Percentiles rank a stretch among this genome's conserved stretches.
Evolutionary conservation across 2,329 filamentous ascomycete species (phyloP).

Genomic region (Aphanocladium album): DNA sequence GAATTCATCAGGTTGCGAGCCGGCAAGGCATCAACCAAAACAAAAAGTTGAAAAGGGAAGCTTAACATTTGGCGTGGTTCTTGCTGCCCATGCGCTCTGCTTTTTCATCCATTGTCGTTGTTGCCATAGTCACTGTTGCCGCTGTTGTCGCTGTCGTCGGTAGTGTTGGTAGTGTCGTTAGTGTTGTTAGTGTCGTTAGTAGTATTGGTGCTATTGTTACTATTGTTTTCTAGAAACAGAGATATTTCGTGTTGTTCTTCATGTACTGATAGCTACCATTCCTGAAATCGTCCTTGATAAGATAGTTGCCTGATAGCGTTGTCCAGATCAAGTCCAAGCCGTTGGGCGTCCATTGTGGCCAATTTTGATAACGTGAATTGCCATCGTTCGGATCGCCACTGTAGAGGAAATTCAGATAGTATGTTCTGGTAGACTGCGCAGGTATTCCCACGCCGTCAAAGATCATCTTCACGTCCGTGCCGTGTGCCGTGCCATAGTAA

Average conservation of each 20-base stretch:
- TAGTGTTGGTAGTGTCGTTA: no score
- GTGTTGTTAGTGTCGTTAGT: no score
- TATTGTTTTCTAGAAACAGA: background rate
- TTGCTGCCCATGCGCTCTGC: no score
- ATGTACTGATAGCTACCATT: background rate
- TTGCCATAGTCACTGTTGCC: no score
- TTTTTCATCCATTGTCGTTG: no score
- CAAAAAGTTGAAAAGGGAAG: no score
- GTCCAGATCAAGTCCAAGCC: constrained; percentile 44
- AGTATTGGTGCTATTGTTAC: no score
- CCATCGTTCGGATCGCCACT: constrained; percentile 62
- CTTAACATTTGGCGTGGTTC: no score
- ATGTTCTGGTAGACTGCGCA: constrained; percentile 56
- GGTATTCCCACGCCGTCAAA: constrained; percentile 63
- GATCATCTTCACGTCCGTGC: constrained; percentile 61
- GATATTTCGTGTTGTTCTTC: background rate
- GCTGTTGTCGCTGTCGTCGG: no score
- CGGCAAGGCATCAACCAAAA: no score
- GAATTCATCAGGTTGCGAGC: no score
- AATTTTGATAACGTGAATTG: constrained; percentile 30
- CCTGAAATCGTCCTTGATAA: background rate
- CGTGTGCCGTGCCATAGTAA: constrained; percentile 72
- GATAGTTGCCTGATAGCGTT: background rate
- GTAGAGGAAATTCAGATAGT: constrained; percentile 70
- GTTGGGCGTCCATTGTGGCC: constrained; percentile 30